Conservation (phyloP, 108 stramenopile species). For the Nitzschia palea region DNA sequence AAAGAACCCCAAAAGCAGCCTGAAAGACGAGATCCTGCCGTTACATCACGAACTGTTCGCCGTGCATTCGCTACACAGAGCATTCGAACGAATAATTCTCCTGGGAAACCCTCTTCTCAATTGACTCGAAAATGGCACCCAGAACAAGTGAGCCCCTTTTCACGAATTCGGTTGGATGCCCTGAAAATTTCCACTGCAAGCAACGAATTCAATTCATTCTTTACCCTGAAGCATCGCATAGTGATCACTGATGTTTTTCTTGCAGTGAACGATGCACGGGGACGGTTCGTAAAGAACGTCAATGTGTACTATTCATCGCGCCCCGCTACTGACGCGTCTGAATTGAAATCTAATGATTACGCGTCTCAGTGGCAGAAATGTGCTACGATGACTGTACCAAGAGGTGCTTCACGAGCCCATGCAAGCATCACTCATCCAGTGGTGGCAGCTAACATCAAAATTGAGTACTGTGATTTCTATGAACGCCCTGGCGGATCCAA, state of each 20-base stretch:
- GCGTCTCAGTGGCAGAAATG: conserved; percentile 66
- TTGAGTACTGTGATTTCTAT: conserved; percentile 82
- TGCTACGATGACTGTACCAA: conserved; percentile 55
- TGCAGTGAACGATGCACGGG: conserved; percentile 66
- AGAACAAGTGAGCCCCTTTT: conserved; percentile 63
- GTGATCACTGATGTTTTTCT: conserved; percentile 68
- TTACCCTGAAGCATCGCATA: conserved; percentile 62
- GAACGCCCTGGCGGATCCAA: conserved; percentile 59
- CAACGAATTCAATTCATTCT: conserved; percentile 62
- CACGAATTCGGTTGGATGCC: conserved; percentile 51
- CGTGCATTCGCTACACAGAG: background rate
- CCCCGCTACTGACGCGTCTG: conserved; percentile 46
- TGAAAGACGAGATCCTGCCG: background rate
- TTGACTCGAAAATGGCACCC: conserved; percentile 26
- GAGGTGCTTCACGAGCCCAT: conserved; percentile 55
- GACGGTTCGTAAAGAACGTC: conserved; percentile 75
- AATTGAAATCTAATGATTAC: conserved; percentile 60
- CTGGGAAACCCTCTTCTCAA: background rate
- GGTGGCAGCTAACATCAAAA: conserved; percentile 74
- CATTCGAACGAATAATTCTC: background rate
- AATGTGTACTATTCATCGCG: conserved; percentile 62
- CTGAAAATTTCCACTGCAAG: conserved; percentile 44
- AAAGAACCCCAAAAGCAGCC: background rate
- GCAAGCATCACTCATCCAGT: conserved; percentile 55
- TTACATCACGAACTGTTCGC: background rate